Evolutionary conservation across 352 stramenopile genomes (phyloP).

Genomic region (Lagenidium giganteum): DNA sequence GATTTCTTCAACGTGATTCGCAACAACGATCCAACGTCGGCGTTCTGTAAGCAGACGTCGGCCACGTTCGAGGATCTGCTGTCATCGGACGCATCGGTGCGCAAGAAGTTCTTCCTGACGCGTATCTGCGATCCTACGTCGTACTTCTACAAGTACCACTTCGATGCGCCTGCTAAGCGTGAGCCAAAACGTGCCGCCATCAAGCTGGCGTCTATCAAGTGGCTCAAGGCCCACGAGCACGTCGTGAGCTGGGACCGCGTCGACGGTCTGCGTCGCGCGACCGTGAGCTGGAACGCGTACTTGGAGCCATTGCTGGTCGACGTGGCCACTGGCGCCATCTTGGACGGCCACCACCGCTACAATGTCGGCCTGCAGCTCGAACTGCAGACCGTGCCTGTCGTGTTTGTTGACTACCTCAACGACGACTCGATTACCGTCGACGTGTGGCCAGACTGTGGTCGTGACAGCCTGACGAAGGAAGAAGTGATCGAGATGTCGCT

Average conservation of each 20-base stretch:
- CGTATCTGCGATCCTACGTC: conserved; percentile 84
- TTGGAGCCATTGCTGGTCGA: conserved; percentile 82
- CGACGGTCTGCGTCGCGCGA: conserved; percentile 71
- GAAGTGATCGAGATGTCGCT: conserved; percentile 83
- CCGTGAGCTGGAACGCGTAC: conserved; percentile 75
- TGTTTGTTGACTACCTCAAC: conserved; percentile 80
- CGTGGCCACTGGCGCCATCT: conserved; percentile 58
- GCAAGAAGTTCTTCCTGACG: conserved; percentile 80
- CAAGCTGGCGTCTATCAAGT: conserved; percentile 50
- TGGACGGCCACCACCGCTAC: conserved; percentile 84
- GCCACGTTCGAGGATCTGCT: conserved; percentile 80
- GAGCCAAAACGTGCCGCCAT: conserved; percentile 60
- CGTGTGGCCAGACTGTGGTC: conserved; percentile 81
- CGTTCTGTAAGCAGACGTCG: conserved; percentile 68
- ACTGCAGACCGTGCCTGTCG: conserved; percentile 62
- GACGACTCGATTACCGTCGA: conserved; percentile 83
- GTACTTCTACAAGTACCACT: conserved; percentile 89
- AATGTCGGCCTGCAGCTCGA: conserved; percentile 69
- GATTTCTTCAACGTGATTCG: conserved; percentile 81
- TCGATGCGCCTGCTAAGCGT: conserved; percentile 60
- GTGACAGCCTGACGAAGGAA: conserved; percentile 74
- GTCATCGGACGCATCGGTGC: conserved; percentile 44
- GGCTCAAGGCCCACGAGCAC: conserved; percentile 82
- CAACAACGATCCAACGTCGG: conserved; percentile 77
- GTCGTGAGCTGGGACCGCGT: conserved; percentile 84